phyloP scores from a whole-genome alignment of 2,329 filamentous ascomycete genomes.

The Cytospora chrysosperma region DNA sequence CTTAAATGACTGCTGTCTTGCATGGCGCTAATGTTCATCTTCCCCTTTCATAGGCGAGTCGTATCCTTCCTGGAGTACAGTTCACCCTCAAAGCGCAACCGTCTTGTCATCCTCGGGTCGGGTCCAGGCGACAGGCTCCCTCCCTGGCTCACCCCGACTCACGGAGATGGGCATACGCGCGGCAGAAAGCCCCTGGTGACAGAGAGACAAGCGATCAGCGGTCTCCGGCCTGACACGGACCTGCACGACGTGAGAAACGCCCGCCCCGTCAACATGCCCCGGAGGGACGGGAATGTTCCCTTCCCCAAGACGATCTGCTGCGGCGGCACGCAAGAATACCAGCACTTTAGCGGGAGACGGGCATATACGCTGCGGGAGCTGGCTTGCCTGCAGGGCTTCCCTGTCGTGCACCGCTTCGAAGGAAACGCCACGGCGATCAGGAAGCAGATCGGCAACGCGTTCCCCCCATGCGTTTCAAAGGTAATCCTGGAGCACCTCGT shows the following conservation, averaged over 20 bases:
- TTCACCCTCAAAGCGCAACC: constrained; percentile 47
- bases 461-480: constrained; percentile 60
- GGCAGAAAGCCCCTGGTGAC: constrained; percentile 43
- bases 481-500: constrained; percentile 49
- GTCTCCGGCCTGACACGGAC: constrained; percentile 30
- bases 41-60: constrained; percentile 38
- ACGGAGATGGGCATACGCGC: constrained; percentile 38
- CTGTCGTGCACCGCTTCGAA: constrained; percentile 57
- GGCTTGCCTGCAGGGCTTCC: constrained; percentile 72
- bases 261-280: constrained; percentile 28
- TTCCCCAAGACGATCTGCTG: constrained; percentile 63
- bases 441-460: constrained; percentile 76
- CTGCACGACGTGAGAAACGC: constrained; percentile 40
- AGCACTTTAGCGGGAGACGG: constrained; percentile 63
- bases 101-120: constrained; percentile 57
- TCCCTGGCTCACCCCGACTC: constrained; percentile 61
- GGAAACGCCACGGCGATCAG: constrained; percentile 40
- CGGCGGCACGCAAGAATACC: constrained; percentile 54
- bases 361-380: constrained; percentile 66
- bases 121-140: constrained; percentile 71
- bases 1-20: background rate
- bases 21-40: too few relatives aligned
- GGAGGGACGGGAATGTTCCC: constrained; percentile 46
- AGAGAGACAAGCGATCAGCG: constrained; percentile 42
- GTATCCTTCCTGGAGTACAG: constrained; percentile 53